phyloP scores from a whole-genome alignment of 2,329 filamentous ascomycete species.

The Claviceps purpurea region DNA sequence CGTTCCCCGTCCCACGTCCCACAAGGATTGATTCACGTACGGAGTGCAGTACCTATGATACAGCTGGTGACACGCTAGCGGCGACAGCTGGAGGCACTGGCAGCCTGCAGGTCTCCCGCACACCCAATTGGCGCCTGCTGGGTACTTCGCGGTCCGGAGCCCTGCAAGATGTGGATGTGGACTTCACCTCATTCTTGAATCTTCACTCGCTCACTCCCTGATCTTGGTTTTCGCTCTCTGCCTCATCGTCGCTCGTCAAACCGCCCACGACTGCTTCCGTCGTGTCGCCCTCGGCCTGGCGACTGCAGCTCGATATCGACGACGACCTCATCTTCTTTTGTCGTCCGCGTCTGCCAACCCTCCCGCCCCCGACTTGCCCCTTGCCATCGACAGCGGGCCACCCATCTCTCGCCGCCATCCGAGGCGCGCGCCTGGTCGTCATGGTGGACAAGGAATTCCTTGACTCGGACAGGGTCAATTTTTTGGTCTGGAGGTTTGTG shows the following conservation, averaged over 20 bases:
- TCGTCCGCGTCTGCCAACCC: not conserved
- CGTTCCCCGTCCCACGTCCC: not conserved
- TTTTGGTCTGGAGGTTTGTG: conserved; percentile 57
- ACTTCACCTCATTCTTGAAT: conserved; percentile 15
- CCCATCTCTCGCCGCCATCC: conserved; percentile 19
- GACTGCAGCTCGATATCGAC: conserved; percentile 1
- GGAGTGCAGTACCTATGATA: no score
- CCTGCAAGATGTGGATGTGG: conserved; percentile 6
- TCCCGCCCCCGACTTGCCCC: not conserved
- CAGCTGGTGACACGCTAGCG: not conserved
- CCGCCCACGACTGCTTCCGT: not conserved
- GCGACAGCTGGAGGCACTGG: not conserved
- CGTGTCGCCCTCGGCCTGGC: conserved; percentile 1
- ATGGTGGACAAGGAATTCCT: conserved; percentile 47
- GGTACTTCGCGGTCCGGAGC: not conserved
- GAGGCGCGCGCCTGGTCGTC: conserved; percentile 18
- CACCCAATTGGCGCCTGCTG: not conserved
- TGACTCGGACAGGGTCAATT: conserved; percentile 56
- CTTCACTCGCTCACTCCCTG: conserved; percentile 12
- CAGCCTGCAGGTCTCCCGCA: not conserved
- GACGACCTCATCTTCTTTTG: not conserved
- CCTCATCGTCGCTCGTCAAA: not conserved
- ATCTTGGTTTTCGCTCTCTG: conserved; percentile 7
- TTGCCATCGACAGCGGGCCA: not conserved
- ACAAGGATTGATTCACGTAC: not conserved